Evolutionary conservation across 2,329 filamentous ascomycete species (phyloP), one percentile per base, ranked within the genome.

Genomic region (Didymella arachidicola): DNA sequence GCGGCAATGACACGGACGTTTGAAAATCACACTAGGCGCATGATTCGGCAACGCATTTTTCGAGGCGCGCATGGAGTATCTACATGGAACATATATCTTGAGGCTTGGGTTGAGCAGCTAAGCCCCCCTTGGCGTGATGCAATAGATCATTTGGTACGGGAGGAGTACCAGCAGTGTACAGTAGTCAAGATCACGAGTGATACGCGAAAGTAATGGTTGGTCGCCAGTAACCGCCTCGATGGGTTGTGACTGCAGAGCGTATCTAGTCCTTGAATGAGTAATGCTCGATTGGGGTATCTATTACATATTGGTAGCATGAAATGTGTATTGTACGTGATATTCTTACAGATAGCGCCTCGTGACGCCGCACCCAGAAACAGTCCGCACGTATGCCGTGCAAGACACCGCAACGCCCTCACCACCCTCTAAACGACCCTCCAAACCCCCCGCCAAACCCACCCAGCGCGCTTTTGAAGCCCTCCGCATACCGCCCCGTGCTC

Each of bases 401-500:
- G 2, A 12, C 29, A 22, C 29, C 12, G 2, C 30, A 12, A 32
- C 8, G 14, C 11, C 19, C 8, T 59, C 56, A 59, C 52, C 57
- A 52, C 25, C 47, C 22, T 18, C 46, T 42, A 36, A 59, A 36
- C 16, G 38, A 19, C 25, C 47, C 30, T 26, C 39, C 50, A 22
- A 53, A 12, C 2, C 18, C 51, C 1, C 43, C 43, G 5, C 44
- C 53, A 12, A 56, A 42, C 10, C 47, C 52, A 1, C 52, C 52
- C 26, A 60, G 2, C 34, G 36, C 42, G 4, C 47, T 25, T 30
- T 16, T 32, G 12, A 60, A 60, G 11, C 26, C 18, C 18, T 52
- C 36, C 1, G 56, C 55, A 55, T 64, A 71, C 42, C 53, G 56
- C 39, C 62, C 57, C 29, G 63, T 71, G 3, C 53, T 60, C 47